phyloP scores from a whole-genome alignment of 805 yeast genomes.

The Ogataea chonburiensis region DNA sequence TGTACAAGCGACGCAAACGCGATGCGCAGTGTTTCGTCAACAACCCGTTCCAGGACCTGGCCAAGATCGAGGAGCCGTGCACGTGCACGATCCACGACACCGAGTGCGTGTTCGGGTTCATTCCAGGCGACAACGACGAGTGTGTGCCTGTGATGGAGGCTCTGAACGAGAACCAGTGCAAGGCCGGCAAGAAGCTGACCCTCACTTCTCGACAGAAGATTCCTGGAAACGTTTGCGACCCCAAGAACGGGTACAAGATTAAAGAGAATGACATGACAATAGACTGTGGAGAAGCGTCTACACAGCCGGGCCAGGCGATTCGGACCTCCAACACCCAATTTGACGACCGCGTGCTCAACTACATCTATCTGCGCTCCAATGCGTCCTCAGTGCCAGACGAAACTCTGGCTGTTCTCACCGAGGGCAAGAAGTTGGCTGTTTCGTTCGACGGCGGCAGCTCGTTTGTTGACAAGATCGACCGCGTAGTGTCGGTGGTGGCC shows the following conservation, averaged over 20 bases:
- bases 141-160: slow-evolving; percentile 43
- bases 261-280: slow-evolving; percentile 29
- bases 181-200: slow-evolving; percentile 19
- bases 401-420: slow-evolving; percentile 61
- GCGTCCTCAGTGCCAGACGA: slow-evolving; percentile 48
- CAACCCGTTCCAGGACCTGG: slow-evolving; percentile 45
- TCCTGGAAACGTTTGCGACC: slow-evolving; percentile 29
- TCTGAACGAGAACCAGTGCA: slow-evolving; percentile 25
- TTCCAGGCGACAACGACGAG: slow-evolving; percentile 33
- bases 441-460: slow-evolving; percentile 69
- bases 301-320: slow-evolving; percentile 31
- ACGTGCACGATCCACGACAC: slow-evolving; percentile 63
- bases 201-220: slow-evolving; percentile 27
- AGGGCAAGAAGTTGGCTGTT: slow-evolving; percentile 50
- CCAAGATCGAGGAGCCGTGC: slow-evolving; percentile 53
- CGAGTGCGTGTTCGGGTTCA: slow-evolving; percentile 64
- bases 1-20: slow-evolving; percentile 60
- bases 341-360: slow-evolving; percentile 52
- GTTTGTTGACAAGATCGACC: slow-evolving; percentile 40
- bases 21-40: slow-evolving; percentile 63
- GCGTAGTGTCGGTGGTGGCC: slow-evolving; percentile 52
- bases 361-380: slow-evolving; percentile 60
- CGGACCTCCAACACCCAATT: slow-evolving; percentile 42
- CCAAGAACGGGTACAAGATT: slow-evolving; percentile 22
- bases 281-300: slow-evolving; percentile 36